phyloP scores from a whole-genome alignment of 2,329 filamentous ascomycete genomes.

The Aspergillus sp. region DNA sequence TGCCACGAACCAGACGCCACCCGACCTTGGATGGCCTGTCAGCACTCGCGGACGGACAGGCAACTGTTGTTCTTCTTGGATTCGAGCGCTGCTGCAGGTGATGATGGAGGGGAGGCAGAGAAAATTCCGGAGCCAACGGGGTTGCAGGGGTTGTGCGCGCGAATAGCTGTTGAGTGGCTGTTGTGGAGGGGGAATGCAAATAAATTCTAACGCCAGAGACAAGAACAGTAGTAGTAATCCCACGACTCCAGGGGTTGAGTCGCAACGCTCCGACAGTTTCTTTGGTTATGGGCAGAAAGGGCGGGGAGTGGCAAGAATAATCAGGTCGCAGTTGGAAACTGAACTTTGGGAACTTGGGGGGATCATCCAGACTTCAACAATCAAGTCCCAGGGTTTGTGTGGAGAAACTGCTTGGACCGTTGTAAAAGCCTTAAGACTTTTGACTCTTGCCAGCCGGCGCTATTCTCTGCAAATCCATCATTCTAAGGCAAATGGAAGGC shows the following conservation, averaged over 20 bases:
- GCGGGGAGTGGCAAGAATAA: slow-evolving; percentile 13
- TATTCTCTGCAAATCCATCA: background rate
- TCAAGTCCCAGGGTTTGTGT: background rate
- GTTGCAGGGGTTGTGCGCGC: background rate
- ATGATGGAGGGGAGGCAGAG: slow-evolving; percentile 7
- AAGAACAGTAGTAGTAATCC: background rate
- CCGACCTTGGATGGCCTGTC: slow-evolving; percentile 7
- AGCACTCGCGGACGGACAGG: slow-evolving; percentile 1
- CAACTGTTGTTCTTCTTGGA: no score
- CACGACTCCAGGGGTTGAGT: background rate
- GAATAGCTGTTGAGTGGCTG: background rate
- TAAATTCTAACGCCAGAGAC: background rate
- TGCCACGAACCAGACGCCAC: slow-evolving; percentile 11
- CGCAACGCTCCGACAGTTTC: background rate
- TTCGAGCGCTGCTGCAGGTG: background rate
- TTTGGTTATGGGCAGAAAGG: background rate
- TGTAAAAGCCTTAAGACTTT: background rate
- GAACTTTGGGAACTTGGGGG: background rate
- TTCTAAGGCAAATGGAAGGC: no score
- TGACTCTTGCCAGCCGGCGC: background rate
- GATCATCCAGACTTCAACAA: background rate
- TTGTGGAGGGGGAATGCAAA: background rate
- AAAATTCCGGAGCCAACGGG: slow-evolving; percentile 9
- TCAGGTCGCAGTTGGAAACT: background rate
- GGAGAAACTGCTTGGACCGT: slow-evolving; percentile 1